Conservation (phyloP, 768 basidiomycete species). For the Lentinula lateritia region DNA sequence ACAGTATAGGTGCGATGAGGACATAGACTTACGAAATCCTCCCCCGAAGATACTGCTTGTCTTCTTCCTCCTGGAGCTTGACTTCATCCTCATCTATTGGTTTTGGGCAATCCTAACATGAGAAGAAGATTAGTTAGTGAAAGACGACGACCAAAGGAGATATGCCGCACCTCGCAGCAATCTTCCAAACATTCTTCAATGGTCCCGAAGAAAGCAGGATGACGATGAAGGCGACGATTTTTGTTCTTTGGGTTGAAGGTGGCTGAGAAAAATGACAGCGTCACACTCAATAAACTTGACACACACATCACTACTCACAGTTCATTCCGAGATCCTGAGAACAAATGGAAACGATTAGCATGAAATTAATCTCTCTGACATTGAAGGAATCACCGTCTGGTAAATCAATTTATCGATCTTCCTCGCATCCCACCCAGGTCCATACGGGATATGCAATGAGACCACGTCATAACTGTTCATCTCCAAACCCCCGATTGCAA, state of each 20-base stretch:
- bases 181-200: conserved; percentile 53
- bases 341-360: conserved; percentile 1
- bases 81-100: conserved; percentile 53
- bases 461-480: conserved; percentile 55
- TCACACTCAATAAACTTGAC: too few species aligned
- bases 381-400: conserved; percentile 38
- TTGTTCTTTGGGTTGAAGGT: conserved; percentile 64
- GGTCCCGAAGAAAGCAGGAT: conserved; percentile 59
- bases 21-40: conserved; percentile 37
- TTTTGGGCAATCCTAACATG: conserved; percentile 42
- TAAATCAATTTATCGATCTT: conserved; percentile 53
- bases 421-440: conserved; percentile 52
- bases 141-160: neutral
- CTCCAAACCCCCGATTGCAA: conserved; percentile 36
- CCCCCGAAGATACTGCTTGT: conserved; percentile 47
- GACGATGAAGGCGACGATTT: conserved; percentile 52
- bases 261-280: conserved; percentile 24
- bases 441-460: conserved; percentile 55
- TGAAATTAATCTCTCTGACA: neutral
- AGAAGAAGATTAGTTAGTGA: neutral
- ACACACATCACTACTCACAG: conserved; percentile 25
- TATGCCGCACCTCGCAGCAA: conserved; percentile 46
- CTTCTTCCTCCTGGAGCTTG: conserved; percentile 45
- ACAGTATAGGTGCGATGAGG: neutral
- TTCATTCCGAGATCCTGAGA: conserved; percentile 53